Evolutionary conservation across 768 basidiomycete genomes (phyloP), one percentile per base, ranked within the genome.

Genomic region (Sporobolomyces pararoseus): DNA sequence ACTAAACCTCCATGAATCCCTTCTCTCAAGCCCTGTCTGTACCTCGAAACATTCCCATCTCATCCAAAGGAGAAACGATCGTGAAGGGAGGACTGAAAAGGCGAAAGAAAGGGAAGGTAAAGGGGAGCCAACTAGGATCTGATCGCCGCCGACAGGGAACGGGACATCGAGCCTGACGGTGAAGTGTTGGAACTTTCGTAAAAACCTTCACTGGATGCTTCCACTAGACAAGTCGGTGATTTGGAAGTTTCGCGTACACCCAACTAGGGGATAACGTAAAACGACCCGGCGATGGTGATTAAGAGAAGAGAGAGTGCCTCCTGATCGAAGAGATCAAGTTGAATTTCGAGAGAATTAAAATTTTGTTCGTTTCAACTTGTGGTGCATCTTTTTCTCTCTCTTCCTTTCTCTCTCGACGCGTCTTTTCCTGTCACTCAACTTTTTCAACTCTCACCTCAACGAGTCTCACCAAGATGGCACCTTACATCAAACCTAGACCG

Each of bases 141-240:
- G 35, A 49, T 12, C 57, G 68, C 63, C 50, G 63, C 63, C 58
- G 63, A 52, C 54, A 55, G 68, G 63, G 68, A 63, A 70, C 53
- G 68, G 31, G 68, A 70, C 68, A 70, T 55, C 53, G 49, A 63
- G 42, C 63, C 68, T 31, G 37, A 50, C 32, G 52, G 59, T 54
- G 59, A 57, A 64, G 55, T 44, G 39, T 23, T 42, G 19, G n/a
- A n/a, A 31, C 4, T 35, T 37, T 19, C 12, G 17, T 34, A 42
- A 14, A 6, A 47, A 44, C n/a, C 58, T 53, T 39, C 52, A 59
- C 63, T 70, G 63, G 57, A 50, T 70, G 68, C 68, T 70, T 63
- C 68, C 63, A 58, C 57, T 64, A 34, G 23, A 31, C 5, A 64
- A 55, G 32, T 51, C 63, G 63, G 63, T 61, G 59, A 47, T 42